phyloP scores from a whole-genome alignment of 768 basidiomycete genomes.

The Phanerochaete sordida region DNA sequence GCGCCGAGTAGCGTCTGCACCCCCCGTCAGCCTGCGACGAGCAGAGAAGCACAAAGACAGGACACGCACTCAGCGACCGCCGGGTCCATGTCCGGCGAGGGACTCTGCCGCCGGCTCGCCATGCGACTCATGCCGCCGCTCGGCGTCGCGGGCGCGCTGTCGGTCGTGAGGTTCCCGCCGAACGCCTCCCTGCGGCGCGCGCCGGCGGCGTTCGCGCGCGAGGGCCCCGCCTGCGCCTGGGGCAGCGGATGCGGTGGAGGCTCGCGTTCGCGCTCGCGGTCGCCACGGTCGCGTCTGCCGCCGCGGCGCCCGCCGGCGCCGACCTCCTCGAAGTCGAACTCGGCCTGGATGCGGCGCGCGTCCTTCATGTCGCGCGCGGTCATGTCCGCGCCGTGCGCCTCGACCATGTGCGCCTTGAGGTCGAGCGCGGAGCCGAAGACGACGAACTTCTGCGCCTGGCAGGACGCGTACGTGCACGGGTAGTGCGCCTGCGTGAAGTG shows the following conservation, averaged over 20 bases:
- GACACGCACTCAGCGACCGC: constrained; percentile 44
- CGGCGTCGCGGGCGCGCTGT: constrained; percentile 22
- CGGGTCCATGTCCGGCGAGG: constrained; percentile 50
- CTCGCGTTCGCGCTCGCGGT: constrained; percentile 50
- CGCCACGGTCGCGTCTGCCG: constrained; percentile 41
- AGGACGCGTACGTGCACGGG: constrained; percentile 70
- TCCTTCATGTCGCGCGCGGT: constrained; percentile 65
- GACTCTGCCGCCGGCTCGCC: constrained; percentile 27
- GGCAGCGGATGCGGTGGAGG: constrained; percentile 43
- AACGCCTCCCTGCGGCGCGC: constrained; percentile 59
- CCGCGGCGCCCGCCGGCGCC: constrained; percentile 42
- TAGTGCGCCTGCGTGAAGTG: constrained; percentile 77
- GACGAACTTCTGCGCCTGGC: constrained; percentile 88
- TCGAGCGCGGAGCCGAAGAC: constrained; percentile 89
- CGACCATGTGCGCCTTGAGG: constrained; percentile 87
- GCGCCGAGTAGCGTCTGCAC: constrained; percentile 61
- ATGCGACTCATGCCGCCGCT: constrained; percentile 23
- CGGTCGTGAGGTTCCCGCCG: constrained; percentile 52
- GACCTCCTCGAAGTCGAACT: constrained; percentile 66
- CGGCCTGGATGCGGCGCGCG: constrained; percentile 60
- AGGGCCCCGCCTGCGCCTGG: constrained; percentile 21
- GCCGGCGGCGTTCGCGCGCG: constrained; percentile 25
- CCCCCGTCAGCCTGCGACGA: constrained; percentile 1
- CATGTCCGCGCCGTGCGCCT: constrained; percentile 76
- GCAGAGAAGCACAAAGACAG: no score